Conservation (phyloP, 2,329 filamentous ascomycete genomes). For the Fusarium equiseti region DNA sequence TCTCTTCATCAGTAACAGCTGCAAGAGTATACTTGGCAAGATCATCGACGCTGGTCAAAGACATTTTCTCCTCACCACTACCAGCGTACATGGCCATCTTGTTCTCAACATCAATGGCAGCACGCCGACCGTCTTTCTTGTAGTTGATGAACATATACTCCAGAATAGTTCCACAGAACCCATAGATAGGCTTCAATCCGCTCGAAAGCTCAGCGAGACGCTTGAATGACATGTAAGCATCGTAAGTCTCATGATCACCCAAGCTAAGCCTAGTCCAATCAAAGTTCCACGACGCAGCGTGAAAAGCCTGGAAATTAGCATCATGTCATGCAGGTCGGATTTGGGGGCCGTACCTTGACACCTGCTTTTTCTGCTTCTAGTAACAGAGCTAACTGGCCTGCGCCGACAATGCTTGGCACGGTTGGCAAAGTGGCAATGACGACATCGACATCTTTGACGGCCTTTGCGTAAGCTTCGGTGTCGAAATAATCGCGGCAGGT, state of each 20-base stretch:
- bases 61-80: not conserved
- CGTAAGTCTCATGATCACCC: constrained; percentile 14
- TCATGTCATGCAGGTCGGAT: not conserved
- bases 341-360: constrained; percentile 1
- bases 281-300: constrained; percentile 13
- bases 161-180: not conserved
- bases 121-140: not conserved
- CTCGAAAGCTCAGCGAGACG: constrained; percentile 13
- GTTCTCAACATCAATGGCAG: not conserved
- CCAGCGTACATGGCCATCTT: not conserved
- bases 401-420: constrained; percentile 6
- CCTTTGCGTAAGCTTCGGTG: not conserved
- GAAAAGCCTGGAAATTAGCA: constrained; percentile 6
- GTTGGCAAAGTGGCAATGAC: constrained; percentile 7
- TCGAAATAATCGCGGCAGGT: not conserved
- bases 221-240: constrained; percentile 20
- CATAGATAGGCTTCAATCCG: not conserved
- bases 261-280: constrained; percentile 12
- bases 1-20: not conserved
- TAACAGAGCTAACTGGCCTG: constrained; percentile 1
- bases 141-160: constrained; percentile 14
- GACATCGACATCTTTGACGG: not conserved
- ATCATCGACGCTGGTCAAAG: constrained; percentile 5
- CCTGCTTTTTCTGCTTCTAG: constrained; percentile 13
- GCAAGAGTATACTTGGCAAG: constrained; percentile 5